Evolutionary conservation across 2,329 filamentous ascomycete genomes (phyloP).

Genomic region (Fusarium ramigenum): DNA sequence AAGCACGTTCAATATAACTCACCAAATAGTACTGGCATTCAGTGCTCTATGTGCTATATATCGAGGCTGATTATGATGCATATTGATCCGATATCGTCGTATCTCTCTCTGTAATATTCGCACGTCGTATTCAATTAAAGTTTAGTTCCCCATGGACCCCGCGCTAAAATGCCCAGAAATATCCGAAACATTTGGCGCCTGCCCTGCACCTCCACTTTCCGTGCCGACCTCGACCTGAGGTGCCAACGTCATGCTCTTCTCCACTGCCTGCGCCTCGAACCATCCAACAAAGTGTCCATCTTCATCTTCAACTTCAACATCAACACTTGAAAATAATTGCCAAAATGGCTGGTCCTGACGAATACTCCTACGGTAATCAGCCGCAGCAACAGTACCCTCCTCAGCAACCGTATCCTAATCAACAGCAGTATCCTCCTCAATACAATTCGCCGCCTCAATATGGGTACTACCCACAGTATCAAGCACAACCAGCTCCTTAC

Average conservation of each 20-base stretch:
- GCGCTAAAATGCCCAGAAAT: neutral
- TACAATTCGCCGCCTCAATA: conserved; percentile 16
- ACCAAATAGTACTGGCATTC: no score
- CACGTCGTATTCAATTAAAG: conserved; percentile 18
- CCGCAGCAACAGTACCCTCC: neutral
- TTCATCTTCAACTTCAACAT: neutral
- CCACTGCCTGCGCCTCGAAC: neutral
- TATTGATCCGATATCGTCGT: neutral
- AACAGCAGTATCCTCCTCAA: conserved; percentile 9
- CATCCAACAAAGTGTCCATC: neutral
- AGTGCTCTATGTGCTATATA: neutral
- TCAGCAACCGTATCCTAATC: neutral
- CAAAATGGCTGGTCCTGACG: conserved; percentile 23
- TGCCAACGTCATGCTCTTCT: neutral
- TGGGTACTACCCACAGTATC: conserved; percentile 18
- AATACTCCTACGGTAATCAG: conserved; percentile 12
- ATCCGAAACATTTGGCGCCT: neutral
- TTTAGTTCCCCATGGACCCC: conserved; percentile 1
- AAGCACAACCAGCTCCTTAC: neutral
- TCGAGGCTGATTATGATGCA: neutral
- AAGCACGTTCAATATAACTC: no score
- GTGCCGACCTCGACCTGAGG: neutral
- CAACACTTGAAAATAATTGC: neutral
- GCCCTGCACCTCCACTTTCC: neutral
- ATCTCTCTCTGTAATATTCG: conserved; percentile 2